Base-by-base conservation (phyloP, 169 alveolate genomes). In the Plasmodium sp. region DNA sequence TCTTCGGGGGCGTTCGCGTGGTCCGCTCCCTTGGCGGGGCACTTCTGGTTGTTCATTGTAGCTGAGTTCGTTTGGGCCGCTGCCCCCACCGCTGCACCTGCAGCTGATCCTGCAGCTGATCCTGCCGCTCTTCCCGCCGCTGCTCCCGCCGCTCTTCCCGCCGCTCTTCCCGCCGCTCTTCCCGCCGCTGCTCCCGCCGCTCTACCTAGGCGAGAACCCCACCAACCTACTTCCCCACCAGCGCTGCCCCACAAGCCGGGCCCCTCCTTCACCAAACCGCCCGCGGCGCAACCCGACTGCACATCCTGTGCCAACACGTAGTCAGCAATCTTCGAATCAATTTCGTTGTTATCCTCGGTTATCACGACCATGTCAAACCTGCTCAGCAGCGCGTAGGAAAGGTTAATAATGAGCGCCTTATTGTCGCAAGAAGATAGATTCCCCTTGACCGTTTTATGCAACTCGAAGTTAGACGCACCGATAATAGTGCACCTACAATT, bases 281-380 rank as follows among this genome's bases (percentile, higher is more conserved):
- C 45, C 27, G 48, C 0, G 34, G 36, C 6, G 14, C 4, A 36
- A 58, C 51, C 73, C 18, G 34, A n/a, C n/a, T 39, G 62, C 33
- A 62, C 31, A 31, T 84, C 93, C 39, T 72, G 83, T n/a, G 83
- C 16, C 27, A 86, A 77, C 18, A 86, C 83, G 22, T 81, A 80
- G 72, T 88, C 94, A 16, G 94, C 94, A 79, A 88, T 36, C 73
- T 67, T 58, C 10, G 82, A 56, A 80, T 88, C 94, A 22, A 81
- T 88, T 39, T 88, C 77, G 39, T 27, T 73, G 67, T 58, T 88
- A n/a, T 88, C 94, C 73, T 88, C 94, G 22, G 96, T 45, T 51
- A 96, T 93, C 14, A 96, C 93, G 16, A 97, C 95, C 58, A 96
- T 84, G 84, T 97, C 98, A 51, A 97, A 97, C 39, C 98, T 84